Evolutionary conservation across 331 rosid species (phyloP).

Genomic region (Erythrophleum ivorense): DNA sequence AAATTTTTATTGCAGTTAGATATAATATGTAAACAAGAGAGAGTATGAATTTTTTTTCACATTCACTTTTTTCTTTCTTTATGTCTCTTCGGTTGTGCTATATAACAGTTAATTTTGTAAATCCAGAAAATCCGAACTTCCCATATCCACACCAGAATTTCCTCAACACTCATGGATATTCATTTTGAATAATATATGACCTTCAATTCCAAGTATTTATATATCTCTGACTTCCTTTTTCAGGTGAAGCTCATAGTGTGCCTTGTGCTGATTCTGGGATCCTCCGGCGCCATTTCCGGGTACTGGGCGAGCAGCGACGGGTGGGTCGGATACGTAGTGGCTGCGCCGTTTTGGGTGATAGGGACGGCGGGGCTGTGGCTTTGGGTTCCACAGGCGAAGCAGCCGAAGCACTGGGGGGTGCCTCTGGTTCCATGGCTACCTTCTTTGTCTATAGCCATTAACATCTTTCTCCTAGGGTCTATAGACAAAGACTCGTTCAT

Average conservation of each 20-base stretch:
- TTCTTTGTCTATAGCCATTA: conserved; percentile 66
- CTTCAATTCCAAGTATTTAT: too few relatives aligned
- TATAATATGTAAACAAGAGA: too few relatives aligned
- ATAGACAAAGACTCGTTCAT: conserved; percentile 62
- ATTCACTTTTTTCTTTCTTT: too few relatives aligned
- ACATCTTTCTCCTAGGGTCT: conserved; percentile 84
- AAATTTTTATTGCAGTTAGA: too few relatives aligned
- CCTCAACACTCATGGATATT: too few relatives aligned
- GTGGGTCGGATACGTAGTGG: conserved; percentile 64
- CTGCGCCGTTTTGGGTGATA: conserved; percentile 62
- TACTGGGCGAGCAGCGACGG: conserved; percentile 59
- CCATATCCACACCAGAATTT: too few relatives aligned
- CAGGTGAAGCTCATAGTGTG: conserved; percentile 56
- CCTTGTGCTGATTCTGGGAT: conserved; percentile 48
- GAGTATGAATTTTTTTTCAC: too few relatives aligned
- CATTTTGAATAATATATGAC: too few relatives aligned
- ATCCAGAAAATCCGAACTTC: too few relatives aligned
- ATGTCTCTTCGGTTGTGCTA: too few relatives aligned
- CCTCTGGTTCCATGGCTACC: conserved; percentile 90
- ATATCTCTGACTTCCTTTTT: neutral
- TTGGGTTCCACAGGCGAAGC: conserved; percentile 65
- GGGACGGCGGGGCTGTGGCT: conserved; percentile 63
- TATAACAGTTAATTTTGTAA: too few relatives aligned
- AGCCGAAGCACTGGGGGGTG: conserved; percentile 76
- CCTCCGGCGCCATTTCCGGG: conserved; percentile 53